phyloP scores from a whole-genome alignment of 306 rosid species.

The Medicago arabica region DNA sequence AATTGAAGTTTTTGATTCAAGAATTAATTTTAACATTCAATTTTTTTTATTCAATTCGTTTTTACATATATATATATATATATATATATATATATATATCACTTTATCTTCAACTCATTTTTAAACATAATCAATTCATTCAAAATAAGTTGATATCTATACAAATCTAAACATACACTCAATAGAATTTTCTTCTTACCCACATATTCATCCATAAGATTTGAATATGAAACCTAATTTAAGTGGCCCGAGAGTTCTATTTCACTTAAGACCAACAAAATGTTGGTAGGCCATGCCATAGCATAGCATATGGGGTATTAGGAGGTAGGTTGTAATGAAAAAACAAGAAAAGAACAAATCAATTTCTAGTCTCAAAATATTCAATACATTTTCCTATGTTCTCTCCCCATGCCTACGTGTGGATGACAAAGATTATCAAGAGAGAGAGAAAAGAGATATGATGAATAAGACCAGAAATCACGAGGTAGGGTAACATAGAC shows the following conservation, averaged over 20 bases:
- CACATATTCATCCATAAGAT: background rate
- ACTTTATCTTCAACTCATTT: no score
- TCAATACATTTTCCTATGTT: background rate
- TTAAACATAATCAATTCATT: no score
- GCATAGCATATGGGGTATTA: slow-evolving; percentile 21
- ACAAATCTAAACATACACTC: no score
- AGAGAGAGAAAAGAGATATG: background rate
- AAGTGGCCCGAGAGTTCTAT: background rate
- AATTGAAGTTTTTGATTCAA: no score
- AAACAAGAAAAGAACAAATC: slow-evolving; percentile 28
- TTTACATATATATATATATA: no score
- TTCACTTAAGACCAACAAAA: background rate
- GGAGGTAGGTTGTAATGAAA: slow-evolving; percentile 27
- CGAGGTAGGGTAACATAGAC: slow-evolving; percentile 44
- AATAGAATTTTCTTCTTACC: background rate
- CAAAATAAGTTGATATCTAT: no score
- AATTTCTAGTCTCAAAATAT: background rate
- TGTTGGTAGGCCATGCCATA: background rate
- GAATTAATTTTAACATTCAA: no score
- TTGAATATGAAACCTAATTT: background rate
- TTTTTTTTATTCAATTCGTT: no score
- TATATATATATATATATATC: no score
- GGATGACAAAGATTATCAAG: slow-evolving; percentile 29
- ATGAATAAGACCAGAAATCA: slow-evolving; percentile 33
- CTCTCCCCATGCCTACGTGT: slow-evolving; percentile 33